Conservation (phyloP, 2,329 filamentous ascomycete genomes). For the Stylonectria norvegica region DNA sequence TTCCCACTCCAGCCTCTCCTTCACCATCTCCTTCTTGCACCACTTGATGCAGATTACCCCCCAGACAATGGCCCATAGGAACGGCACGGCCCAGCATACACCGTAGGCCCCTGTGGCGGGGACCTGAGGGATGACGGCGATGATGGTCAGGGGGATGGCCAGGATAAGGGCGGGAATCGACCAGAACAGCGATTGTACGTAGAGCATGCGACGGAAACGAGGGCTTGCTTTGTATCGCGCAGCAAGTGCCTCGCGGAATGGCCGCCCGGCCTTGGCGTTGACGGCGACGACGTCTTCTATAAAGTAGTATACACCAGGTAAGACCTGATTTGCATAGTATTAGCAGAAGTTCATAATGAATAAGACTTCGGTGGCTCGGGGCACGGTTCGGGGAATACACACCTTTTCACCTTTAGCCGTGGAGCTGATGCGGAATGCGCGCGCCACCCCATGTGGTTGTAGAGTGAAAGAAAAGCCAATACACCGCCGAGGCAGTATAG, state of each 20-base stretch:
- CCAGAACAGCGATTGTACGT: slow-evolving; percentile 41
- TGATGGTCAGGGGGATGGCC: slow-evolving; percentile 35
- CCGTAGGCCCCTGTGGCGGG: slow-evolving; percentile 37
- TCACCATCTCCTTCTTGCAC: slow-evolving; percentile 37
- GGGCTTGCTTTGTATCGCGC: slow-evolving; percentile 41
- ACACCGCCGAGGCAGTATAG: slow-evolving; percentile 45
- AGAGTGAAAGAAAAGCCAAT: slow-evolving; percentile 37
- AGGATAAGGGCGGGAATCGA: slow-evolving; percentile 36
- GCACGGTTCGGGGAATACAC: too few species aligned
- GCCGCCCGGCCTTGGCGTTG: slow-evolving; percentile 55
- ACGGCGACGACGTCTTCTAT: slow-evolving; percentile 67
- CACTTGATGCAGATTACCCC: slow-evolving; percentile 32
- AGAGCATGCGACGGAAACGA: slow-evolving; percentile 40
- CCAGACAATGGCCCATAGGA: slow-evolving; percentile 36
- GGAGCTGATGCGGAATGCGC: slow-evolving; percentile 62
- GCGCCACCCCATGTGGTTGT: slow-evolving; percentile 35
- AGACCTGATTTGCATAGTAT: slow-evolving; percentile 39
- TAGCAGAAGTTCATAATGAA: slow-evolving; percentile 21
- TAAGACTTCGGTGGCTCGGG: not conserved
- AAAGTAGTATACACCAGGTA: slow-evolving; percentile 60
- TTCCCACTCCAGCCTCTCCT: slow-evolving; percentile 38
- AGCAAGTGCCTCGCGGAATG: slow-evolving; percentile 40
- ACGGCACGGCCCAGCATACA: slow-evolving; percentile 39
- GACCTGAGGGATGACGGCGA: slow-evolving; percentile 33
- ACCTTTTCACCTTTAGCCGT: slow-evolving; percentile 52